Conservation (phyloP, 345 rosid species). For the Linum trigynum region DNA sequence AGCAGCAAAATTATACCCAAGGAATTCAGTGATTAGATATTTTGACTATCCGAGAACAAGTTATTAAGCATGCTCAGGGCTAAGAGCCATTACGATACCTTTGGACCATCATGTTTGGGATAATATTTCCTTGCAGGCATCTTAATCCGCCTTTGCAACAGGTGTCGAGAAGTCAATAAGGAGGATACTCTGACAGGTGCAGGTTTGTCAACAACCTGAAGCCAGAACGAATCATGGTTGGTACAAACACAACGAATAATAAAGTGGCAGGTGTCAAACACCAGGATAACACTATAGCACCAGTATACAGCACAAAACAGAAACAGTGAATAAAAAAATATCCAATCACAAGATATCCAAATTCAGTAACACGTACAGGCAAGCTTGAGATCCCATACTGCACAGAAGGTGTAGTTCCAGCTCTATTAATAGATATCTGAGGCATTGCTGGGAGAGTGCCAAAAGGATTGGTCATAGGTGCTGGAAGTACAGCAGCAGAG, state of each 20-base stretch:
- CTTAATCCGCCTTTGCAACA: conserved; percentile 60
- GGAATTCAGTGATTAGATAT: neutral
- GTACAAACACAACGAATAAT: neutral
- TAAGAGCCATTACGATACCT: conserved; percentile 25
- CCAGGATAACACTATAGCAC: neutral
- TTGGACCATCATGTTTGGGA: conserved; percentile 56
- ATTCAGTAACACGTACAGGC: conserved; percentile 48
- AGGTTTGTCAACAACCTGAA: conserved; percentile 76
- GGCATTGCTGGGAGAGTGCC: conserved; percentile 92
- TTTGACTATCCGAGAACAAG: neutral
- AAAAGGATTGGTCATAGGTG: conserved; percentile 58
- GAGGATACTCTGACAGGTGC: conserved; percentile 69
- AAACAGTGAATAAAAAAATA: neutral
- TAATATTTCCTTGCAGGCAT: conserved; percentile 73
- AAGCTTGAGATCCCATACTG: conserved; percentile 86
- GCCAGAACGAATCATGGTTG: neutral
- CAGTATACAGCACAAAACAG: neutral
- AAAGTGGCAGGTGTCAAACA: neutral
- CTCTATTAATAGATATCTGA: conserved; percentile 70
- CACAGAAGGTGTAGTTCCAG: conserved; percentile 61
- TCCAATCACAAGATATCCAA: conserved; percentile 1
- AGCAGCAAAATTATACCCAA: conserved; percentile 8
- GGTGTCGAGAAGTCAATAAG: conserved; percentile 67
- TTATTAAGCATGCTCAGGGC: neutral
- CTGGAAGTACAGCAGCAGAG: conserved; percentile 43